Conservation (phyloP, 306 rosid genomes). For the Hippophae gyantsensis region DNA sequence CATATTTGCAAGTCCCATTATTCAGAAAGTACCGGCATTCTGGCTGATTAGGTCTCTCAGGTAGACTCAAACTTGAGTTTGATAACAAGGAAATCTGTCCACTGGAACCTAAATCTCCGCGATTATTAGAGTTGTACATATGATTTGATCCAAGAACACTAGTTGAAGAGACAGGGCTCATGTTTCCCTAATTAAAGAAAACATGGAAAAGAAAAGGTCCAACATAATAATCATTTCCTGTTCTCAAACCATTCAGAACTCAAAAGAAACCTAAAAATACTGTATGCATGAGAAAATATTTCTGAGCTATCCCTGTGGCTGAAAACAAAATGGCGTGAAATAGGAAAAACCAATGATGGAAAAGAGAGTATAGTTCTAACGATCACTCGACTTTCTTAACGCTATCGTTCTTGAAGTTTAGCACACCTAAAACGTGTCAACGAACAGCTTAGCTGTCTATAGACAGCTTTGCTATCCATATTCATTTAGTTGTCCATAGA, state of each 20-base stretch:
- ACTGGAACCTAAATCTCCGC: constrained; percentile 40
- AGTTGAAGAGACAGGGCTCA: constrained; percentile 42
- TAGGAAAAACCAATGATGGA: neutral
- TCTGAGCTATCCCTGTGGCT: neutral
- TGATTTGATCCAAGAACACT: constrained; percentile 52
- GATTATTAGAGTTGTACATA: constrained; percentile 39
- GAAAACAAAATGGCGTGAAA: neutral
- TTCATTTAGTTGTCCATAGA: too few species aligned
- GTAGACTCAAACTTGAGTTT: constrained; percentile 37
- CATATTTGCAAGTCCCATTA: constrained; percentile 87
- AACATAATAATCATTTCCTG: too few species aligned
- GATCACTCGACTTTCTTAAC: too few species aligned
- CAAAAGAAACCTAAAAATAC: too few species aligned
- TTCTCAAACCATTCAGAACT: too few species aligned
- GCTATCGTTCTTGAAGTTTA: too few species aligned
- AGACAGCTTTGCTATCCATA: too few species aligned
- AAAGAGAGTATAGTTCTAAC: too few species aligned
- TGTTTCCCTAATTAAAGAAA: neutral
- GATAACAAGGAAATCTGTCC: constrained; percentile 36
- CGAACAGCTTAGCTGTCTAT: too few species aligned
- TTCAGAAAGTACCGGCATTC: constrained; percentile 75
- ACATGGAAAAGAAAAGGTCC: too few species aligned
- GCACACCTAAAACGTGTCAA: too few species aligned
- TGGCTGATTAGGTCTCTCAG: constrained; percentile 82
- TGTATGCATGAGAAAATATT: neutral